A percentile compares a stretch with the other conserved stretches of the same genome.
Conservation (phyloP, 441 rosid genomes). For the Populus hybrid region DNA sequence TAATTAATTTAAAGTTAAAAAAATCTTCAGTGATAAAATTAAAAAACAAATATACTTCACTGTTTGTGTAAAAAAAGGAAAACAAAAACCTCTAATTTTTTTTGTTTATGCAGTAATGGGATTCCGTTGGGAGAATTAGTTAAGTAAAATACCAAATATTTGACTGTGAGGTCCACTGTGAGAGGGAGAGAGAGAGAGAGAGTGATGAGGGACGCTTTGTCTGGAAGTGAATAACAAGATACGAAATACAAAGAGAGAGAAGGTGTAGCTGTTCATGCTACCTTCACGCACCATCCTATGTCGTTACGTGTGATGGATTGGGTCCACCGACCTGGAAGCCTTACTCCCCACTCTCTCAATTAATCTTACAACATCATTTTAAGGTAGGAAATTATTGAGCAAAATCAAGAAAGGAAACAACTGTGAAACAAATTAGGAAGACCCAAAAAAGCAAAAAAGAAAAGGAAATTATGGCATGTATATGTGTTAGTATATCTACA, state of each 20-base stretch:
- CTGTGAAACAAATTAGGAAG: background rate
- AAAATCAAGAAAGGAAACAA: constrained; percentile 20
- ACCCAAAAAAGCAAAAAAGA: background rate
- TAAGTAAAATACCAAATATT: background rate
- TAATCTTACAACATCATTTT: background rate
- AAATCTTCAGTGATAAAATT: no score
- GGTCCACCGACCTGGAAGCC: constrained; percentile 78
- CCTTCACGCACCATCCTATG: constrained; percentile 53
- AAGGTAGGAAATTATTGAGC: constrained; percentile 13
- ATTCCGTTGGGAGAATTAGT: background rate
- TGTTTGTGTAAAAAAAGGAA: no score
- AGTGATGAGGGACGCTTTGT: constrained; percentile 41
- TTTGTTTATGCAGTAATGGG: background rate
- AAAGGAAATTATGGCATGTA: constrained; percentile 14
- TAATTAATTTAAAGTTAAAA: no score
- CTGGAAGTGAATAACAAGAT: constrained; percentile 39
- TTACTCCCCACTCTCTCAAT: constrained; percentile 25
- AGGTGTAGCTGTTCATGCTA: constrained; percentile 46
- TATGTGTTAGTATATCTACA: constrained; percentile 50
- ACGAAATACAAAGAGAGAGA: constrained; percentile 28
- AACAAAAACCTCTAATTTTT: no score
- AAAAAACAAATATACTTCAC: no score
- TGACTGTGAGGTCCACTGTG: constrained; percentile 29
- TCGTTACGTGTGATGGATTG: constrained; percentile 60
- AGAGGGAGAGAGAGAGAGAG: background rate